Percentiles rank a stretch among this genome's conserved stretches.
phyloP scores from a whole-genome alignment of 306 rosid genomes.

The Vicia faba region DNA sequence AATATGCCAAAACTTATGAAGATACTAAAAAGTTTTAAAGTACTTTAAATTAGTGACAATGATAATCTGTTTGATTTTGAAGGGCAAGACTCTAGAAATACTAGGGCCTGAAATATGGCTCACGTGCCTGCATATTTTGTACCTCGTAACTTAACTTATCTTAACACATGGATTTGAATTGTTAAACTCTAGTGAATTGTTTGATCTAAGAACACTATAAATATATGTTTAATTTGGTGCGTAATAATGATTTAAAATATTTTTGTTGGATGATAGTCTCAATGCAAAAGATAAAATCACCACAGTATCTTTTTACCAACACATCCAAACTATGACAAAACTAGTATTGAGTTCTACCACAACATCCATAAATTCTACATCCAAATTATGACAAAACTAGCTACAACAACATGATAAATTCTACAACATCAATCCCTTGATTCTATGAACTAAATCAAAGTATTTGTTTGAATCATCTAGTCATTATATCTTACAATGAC shows the following conservation, averaged over 20 bases:
- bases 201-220: no score
- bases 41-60: slow-evolving; percentile 5
- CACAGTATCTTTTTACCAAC: no score
- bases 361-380: no score
- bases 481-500: background rate
- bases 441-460: background rate
- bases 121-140: slow-evolving; percentile 96
- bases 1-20: no score
- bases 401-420: background rate
- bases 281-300: no score
- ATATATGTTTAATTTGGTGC: no score
- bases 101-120: slow-evolving; percentile 83
- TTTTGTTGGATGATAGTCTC: no score
- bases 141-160: slow-evolving; percentile 67
- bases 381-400: background rate
- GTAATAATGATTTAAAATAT: no score
- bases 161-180: slow-evolving; percentile 11
- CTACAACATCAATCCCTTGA: background rate
- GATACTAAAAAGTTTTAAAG: slow-evolving; percentile 1
- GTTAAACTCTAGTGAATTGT: no score
- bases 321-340: no score
- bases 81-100: slow-evolving; percentile 91
- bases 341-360: no score
- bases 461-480: background rate
- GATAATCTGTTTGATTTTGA: slow-evolving; percentile 69